Evolutionary conservation across 495 filamentous ascomycete genomes (phyloP), one percentile per base, ranked within the genome.

Genomic region (Mycothermus thermophilus): DNA sequence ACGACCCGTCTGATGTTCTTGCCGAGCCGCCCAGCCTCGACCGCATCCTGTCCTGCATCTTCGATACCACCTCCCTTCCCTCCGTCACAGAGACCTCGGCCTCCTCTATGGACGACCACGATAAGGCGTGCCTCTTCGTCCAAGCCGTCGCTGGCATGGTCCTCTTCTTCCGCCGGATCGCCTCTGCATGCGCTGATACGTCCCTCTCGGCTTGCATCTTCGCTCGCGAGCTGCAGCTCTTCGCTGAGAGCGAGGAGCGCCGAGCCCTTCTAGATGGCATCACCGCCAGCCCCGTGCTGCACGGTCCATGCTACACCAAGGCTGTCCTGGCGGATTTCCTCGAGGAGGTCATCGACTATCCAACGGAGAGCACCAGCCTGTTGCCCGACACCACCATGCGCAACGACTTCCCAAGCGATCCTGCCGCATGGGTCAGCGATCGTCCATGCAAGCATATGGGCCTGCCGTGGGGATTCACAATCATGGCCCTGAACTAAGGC

Each of bases 401-500:
- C n/a, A 27, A 43, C 15, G 45, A 52, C n/a, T 18, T 40, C 19
- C 12, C 40, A 27, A 46, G 32, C n/a, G 44, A 52, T 11, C 42
- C 27, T 12, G 38, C 48, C 1, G 40, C 42, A 22, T 57, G 45
- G 46, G 44, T 41, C 1, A 42, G 47, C 20, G 41, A 40, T 13
- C 38, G 47, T 13, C 47, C 43, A 2, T 51, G 43, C 30, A 48
- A 48, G 35, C 52, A 52, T 24, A 57, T 52, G 34, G 55, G 55
- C 9, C 15, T 55, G 16, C 55, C 52, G 8, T 52, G 55, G 48
- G 55, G 55, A 6, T 59, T 59, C 27, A 56, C 52, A 7, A 55
- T 59, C 30, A 52, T 59, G 51, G 38, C 53, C 1, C 8, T 59
- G 20, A 57, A 57, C 40, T 58, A 37, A 37, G 25, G 3, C 15